A percentile compares a stretch with the other conserved stretches of the same genome.
Evolutionary conservation across 78 protist species (phyloP).

Genomic region (Monosiga brevicollis): DNA sequence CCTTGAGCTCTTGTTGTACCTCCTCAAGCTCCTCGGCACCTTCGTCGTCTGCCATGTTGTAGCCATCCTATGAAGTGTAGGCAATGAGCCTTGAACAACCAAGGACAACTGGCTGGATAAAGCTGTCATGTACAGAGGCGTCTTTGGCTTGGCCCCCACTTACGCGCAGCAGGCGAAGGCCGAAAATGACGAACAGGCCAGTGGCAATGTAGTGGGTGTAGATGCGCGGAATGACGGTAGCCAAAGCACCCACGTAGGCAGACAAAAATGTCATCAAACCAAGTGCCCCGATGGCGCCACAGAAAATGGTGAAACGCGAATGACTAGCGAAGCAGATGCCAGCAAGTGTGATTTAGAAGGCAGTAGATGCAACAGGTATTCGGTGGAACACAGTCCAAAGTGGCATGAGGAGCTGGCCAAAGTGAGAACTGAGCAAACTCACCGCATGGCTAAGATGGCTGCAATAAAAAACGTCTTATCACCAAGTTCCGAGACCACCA

Average conservation of each 20-base stretch:
- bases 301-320: slow-evolving; percentile 22
- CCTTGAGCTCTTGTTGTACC: slow-evolving; percentile 14
- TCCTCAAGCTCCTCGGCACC: slow-evolving; percentile 44
- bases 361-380: too few species aligned
- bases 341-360: too few species aligned
- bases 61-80: slow-evolving; percentile 7
- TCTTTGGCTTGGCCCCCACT: too few species aligned
- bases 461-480: slow-evolving; percentile 86
- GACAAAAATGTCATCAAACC: slow-evolving; percentile 54
- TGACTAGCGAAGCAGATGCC: too few species aligned
- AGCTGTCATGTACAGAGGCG: neutral
- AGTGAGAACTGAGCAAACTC: neutral
- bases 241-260: slow-evolving; percentile 29
- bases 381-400: neutral
- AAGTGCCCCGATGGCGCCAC: slow-evolving; percentile 54
- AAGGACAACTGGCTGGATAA: neutral
- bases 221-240: slow-evolving; percentile 36
- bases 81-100: too few species aligned
- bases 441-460: slow-evolving; percentile 53
- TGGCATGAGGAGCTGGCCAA: neutral
- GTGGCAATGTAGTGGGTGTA: slow-evolving; percentile 48
- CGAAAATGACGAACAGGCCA: slow-evolving; percentile 43
- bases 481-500: slow-evolving; percentile 64
- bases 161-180: slow-evolving; percentile 28
- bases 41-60: slow-evolving; percentile 12